These are phyloP conservation scores for rapeseed (Brassica napus) DNA, from an alignment of 345 rosid species.

Conservation along the genomic window DNA sequence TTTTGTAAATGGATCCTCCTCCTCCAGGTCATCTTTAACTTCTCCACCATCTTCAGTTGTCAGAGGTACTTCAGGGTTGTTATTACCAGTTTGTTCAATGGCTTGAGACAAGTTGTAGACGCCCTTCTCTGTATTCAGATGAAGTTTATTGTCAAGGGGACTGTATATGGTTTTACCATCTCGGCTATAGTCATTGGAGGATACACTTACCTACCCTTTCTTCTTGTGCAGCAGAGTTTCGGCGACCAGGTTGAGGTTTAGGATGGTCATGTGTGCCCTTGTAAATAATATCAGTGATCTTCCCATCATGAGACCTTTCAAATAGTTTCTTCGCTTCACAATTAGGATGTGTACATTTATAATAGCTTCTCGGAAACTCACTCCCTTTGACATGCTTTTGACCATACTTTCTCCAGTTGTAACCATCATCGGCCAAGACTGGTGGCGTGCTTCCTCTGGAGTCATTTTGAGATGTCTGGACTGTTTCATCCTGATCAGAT, in stretches of 20 bases:
- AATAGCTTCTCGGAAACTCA: constrained; percentile 93
- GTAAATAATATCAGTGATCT: constrained; percentile 81
- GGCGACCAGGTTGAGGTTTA: constrained; percentile 86
- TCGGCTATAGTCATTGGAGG: constrained; percentile 46
- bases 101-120: constrained; percentile 47
- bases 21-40: constrained; percentile 51
- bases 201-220: constrained; percentile 59
- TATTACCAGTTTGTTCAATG: constrained; percentile 49
- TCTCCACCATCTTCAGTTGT: constrained; percentile 61
- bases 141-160: constrained; percentile 13
- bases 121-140: constrained; percentile 54
- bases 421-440: constrained; percentile 79
- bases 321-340: constrained; percentile 97
- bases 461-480: constrained; percentile 63
- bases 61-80: constrained; percentile 53
- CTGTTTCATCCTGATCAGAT: constrained; percentile 63
- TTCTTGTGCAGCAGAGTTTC: constrained; percentile 70
- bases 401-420: constrained; percentile 98
- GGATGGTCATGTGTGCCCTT: constrained; percentile 98
- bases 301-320: constrained; percentile 91
- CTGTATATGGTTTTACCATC: constrained; percentile 56
- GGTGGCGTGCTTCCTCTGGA: constrained; percentile 54
- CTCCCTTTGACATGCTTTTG: constrained; percentile 98
- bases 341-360: constrained; percentile 95
- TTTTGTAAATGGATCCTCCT: constrained; percentile 78